Conservation (phyloP, 768 basidiomycete species). For the Infundibulicybe gibba region DNA sequence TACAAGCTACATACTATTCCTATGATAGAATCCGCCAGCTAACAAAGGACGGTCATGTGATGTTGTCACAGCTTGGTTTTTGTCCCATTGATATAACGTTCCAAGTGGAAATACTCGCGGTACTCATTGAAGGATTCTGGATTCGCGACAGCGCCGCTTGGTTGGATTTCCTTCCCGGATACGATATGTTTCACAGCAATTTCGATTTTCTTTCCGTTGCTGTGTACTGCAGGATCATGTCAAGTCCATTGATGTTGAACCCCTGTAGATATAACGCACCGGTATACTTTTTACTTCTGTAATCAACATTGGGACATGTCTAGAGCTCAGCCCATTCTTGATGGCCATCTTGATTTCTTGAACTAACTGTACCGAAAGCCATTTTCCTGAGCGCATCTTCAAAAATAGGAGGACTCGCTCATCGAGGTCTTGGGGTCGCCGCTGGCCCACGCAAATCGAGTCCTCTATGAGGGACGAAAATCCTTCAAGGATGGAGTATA, state of each 20-base stretch:
- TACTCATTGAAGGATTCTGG: constrained; percentile 63
- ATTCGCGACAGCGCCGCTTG: constrained; percentile 77
- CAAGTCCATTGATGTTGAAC: neutral
- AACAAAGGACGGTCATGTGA: too few relatives aligned
- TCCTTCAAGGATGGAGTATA: constrained; percentile 65
- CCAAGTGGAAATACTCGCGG: constrained; percentile 40
- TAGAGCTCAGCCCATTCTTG: too few relatives aligned
- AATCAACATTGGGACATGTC: too few relatives aligned
- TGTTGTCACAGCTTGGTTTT: too few relatives aligned
- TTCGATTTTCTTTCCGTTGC: constrained; percentile 77
- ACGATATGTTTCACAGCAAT: constrained; percentile 77
- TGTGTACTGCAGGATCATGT: constrained; percentile 47
- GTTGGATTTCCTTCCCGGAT: constrained; percentile 58
- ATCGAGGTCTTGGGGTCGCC: constrained; percentile 56
- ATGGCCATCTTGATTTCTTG: too few relatives aligned
- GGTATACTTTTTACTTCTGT: too few relatives aligned
- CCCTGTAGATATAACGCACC: neutral
- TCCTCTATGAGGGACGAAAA: constrained; percentile 59
- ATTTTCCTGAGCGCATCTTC: constrained; percentile 41
- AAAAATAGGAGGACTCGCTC: constrained; percentile 77
- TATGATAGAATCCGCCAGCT: too few relatives aligned
- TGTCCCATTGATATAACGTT: too few relatives aligned
- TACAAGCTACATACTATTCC: too few relatives aligned
- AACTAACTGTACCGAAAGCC: too few relatives aligned
- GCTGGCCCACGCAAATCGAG: constrained; percentile 70